Evolutionary conservation across 805 yeast species (phyloP), one percentile per base, ranked within the genome.

Genomic region (Yamadazyma scolyti): DNA sequence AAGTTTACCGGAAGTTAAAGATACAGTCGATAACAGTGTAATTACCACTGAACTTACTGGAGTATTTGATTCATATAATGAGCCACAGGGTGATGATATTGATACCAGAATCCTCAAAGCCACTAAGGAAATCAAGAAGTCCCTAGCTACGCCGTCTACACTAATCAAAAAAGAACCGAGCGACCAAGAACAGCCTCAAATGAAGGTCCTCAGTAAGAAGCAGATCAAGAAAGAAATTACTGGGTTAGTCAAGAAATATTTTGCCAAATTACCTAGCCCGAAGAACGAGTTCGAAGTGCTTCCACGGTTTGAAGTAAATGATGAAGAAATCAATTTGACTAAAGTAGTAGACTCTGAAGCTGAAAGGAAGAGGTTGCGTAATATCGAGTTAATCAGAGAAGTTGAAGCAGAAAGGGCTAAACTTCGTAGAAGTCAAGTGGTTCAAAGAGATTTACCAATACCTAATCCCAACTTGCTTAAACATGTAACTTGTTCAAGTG

Each of bases 381-480:
- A 46, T 25, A 26, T 53, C 22, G 51, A 51, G 31, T 34, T 46
- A 9, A 40, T 47, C 11, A 46, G 48, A 23, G 47, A 47, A 35
- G 43, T 53, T 4, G 56, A 51, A 7, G 56, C 48, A 14, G 57
- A 57, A 32, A 47, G 46, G 33, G 50, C 58, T 4, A 51, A 48
- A 20, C 41, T 57, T 6, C 50, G 75, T 23, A 45, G 75, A 28
- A 71, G 82, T 0, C 65, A 58, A 35, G 78, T 61, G 2, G 51
- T 74, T 1, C 75, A 71, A 43, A 49, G 52, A 29, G 71, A 61
- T 0, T 55, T 77, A 6, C 58, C 62, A 0, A 56, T 71, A 9
- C 77, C 77, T 1, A 28, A 57, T 27, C 59, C 56, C 1, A 28
- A 9, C n/a, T 30, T 22, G 5, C 20, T 40, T 6, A 39, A 33